A percentile compares a stretch with the other conserved stretches of the same genome.
Conservation (phyloP, 1,284 basidiomycete genomes). For the Caloboletus inedulis region DNA sequence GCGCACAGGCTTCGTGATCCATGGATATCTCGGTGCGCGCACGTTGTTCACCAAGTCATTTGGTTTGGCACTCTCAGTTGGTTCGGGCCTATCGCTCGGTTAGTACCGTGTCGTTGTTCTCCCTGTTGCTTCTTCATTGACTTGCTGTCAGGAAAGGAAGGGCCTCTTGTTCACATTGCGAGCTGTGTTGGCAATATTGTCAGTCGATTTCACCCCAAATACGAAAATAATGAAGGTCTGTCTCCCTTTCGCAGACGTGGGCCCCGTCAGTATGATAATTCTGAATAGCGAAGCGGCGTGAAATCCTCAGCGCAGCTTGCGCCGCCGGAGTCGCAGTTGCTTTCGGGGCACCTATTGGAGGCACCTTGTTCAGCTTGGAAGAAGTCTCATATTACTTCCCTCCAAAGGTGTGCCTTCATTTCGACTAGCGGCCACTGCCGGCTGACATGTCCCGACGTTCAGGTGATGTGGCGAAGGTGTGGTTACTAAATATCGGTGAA, state of each 20-base stretch:
- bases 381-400: slow-evolving; percentile 97
- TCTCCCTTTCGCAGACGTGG: slow-evolving; percentile 3
- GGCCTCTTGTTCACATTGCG: slow-evolving; percentile 95
- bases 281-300: slow-evolving; percentile 75
- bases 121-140: slow-evolving; percentile 6
- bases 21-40: slow-evolving; percentile 91
- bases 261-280: neutral
- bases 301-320: slow-evolving; percentile 89
- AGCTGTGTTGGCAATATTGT: slow-evolving; percentile 94
- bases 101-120: slow-evolving; percentile 14
- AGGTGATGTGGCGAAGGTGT: slow-evolving; percentile 88
- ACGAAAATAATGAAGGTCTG: slow-evolving; percentile 89
- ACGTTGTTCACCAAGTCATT: slow-evolving; percentile 90
- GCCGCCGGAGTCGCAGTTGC: slow-evolving; percentile 91
- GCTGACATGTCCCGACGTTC: neutral
- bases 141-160: slow-evolving; percentile 68
- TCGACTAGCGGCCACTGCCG: neutral
- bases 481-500: slow-evolving; percentile 1
- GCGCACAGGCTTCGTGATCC: slow-evolving; percentile 86
- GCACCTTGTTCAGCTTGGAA: slow-evolving; percentile 88
- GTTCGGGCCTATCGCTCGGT: slow-evolving; percentile 86
- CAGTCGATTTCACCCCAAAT: slow-evolving; percentile 83
- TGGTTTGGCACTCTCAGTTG: slow-evolving; percentile 87
- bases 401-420: slow-evolving; percentile 59
- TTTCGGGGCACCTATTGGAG: slow-evolving; percentile 91